Evolutionary conservation across 2,329 filamentous ascomycete species (phyloP).

Genomic region (Colletotrichum destructivum): DNA sequence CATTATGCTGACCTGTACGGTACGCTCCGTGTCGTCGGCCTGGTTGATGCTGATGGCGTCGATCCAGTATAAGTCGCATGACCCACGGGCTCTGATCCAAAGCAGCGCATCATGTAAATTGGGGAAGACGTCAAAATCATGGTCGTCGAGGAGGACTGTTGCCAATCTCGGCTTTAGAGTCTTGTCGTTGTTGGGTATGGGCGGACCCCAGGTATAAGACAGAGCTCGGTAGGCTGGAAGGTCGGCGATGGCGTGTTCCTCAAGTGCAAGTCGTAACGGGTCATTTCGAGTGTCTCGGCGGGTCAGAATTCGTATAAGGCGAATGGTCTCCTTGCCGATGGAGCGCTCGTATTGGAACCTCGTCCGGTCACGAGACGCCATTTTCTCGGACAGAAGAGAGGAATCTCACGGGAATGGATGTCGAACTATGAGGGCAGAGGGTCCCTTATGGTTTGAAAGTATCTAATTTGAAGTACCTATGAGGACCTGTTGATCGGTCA

Average conservation of each 20-base stretch:
- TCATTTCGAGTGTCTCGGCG: background rate
- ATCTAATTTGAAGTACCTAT: too few relatives aligned
- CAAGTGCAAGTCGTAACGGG: constrained; percentile 10
- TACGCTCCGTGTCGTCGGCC: constrained; percentile 29
- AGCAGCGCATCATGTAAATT: constrained; percentile 25
- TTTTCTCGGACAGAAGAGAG: background rate
- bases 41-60: constrained; percentile 44
- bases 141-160: constrained; percentile 4
- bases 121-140: constrained; percentile 3
- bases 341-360: constrained; percentile 14
- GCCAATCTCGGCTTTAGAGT: background rate
- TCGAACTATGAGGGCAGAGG: background rate
- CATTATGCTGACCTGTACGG: constrained; percentile 41
- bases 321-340: constrained; percentile 22
- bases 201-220: constrained; percentile 34
- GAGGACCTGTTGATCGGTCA: too few relatives aligned
- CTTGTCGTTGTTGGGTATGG: background rate
- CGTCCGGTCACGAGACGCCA: background rate
- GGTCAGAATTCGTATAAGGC: constrained; percentile 20
- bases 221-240: constrained; percentile 28
- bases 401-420: background rate
- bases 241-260: constrained; percentile 22
- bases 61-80: constrained; percentile 34
- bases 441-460: background rate
- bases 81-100: constrained; percentile 26